A percentile compares a stretch with the other conserved stretches of the same genome.
phyloP scores from a whole-genome alignment of 345 rosid genomes.

The Rhizophora apiculata region DNA sequence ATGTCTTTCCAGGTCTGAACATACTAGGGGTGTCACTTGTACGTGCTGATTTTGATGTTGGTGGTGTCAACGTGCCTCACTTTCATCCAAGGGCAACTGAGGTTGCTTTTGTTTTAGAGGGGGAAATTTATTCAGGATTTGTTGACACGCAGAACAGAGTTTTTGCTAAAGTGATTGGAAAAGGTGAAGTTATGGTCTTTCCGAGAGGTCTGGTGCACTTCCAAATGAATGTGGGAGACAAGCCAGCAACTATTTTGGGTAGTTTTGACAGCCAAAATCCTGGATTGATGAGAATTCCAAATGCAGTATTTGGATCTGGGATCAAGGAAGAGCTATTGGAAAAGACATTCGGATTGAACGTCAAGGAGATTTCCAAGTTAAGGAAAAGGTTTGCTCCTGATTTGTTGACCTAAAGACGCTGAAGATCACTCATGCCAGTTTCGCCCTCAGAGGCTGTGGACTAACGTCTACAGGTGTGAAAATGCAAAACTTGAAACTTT shows the following conservation, averaged over 20 bases:
- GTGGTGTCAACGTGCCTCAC: conserved; percentile 73
- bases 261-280: conserved; percentile 78
- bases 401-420: conserved; percentile 2
- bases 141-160: conserved; percentile 56
- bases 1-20: conserved; percentile 70
- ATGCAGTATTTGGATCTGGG: conserved; percentile 72
- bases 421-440: too few species aligned
- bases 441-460: too few species aligned
- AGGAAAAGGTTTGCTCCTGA: conserved; percentile 51
- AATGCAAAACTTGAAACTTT: too few species aligned
- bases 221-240: conserved; percentile 79
- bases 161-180: conserved; percentile 63
- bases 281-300: conserved; percentile 56
- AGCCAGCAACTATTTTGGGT: conserved; percentile 57
- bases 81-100: conserved; percentile 80
- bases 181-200: conserved; percentile 86
- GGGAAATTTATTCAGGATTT: conserved; percentile 71
- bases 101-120: conserved; percentile 55
- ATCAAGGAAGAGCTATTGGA: conserved; percentile 55
- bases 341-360: conserved; percentile 73
- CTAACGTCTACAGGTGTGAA: too few species aligned
- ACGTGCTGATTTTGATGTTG: conserved; percentile 63
- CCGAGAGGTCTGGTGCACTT: conserved; percentile 77
- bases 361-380: conserved; percentile 52
- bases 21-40: conserved; percentile 66